Conservation (phyloP, 23 red algal genomes). For the Pyropia haitanensis region DNA sequence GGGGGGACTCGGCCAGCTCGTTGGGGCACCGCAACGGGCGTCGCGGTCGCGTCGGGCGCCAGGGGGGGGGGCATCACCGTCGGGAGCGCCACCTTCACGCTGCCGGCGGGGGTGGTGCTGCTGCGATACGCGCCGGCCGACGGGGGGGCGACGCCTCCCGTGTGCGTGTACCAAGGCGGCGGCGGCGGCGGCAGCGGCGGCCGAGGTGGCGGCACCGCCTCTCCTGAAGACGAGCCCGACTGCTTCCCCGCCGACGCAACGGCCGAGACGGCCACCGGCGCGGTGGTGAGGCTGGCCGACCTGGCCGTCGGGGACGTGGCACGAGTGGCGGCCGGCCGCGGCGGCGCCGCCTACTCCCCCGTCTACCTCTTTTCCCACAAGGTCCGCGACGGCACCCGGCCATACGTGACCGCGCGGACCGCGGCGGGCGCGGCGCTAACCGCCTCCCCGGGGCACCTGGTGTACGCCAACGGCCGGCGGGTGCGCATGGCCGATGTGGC, state of each 20-base stretch:
- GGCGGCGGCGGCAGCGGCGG: too few species aligned
- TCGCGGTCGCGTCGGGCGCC: too few species aligned
- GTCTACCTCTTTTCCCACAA: background rate
- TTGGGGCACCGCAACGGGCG: too few species aligned
- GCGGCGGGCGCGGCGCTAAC: background rate
- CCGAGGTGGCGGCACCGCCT: too few species aligned
- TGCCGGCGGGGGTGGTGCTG: too few species aligned
- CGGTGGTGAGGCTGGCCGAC: background rate
- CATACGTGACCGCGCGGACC: background rate
- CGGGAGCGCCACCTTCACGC: too few species aligned
- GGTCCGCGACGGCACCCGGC: background rate
- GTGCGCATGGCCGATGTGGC: background rate
- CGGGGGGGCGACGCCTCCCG: too few species aligned
- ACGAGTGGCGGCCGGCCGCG: background rate
- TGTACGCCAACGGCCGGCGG: background rate
- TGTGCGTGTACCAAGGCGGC: too few species aligned
- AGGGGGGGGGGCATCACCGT: too few species aligned
- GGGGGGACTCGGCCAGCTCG: too few species aligned
- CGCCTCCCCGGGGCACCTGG: background rate
- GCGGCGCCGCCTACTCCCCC: background rate
- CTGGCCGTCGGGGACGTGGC: slow-evolving; percentile 1
- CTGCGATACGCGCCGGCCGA: too few species aligned
- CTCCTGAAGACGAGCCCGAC: slow-evolving; percentile 1
- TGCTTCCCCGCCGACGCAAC: slow-evolving; percentile 2
- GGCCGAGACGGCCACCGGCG: background rate